Evolutionary conservation across 768 basidiomycete species (phyloP), one percentile per base, ranked within the genome.

Genomic region (Psilocybe subaeruginosa): DNA sequence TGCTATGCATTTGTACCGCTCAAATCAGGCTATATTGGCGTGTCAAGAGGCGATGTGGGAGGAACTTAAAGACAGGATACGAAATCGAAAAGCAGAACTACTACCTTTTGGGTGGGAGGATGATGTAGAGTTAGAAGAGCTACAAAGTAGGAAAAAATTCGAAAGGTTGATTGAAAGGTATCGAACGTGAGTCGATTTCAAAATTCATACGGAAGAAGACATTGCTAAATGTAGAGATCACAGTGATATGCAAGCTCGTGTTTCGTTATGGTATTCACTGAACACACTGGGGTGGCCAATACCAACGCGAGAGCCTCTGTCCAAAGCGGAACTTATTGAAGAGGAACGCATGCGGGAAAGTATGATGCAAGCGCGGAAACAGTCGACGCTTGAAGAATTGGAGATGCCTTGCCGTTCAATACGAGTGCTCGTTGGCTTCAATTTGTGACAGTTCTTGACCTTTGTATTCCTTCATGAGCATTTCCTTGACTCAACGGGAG

Each of bases 31-130:
- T 17, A 85, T 91, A 7, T 70, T 89, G 11, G 87, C 86, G 11
- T 88, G 86, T 64, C 83, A 87, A 70, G 89, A 90, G 68, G 83
- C 87, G 30, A 89, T 91, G 87, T 91, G 89, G 88, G 89, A 90
- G 62, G 88, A 89, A 57, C 77, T 91, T 52, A 82, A 82, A 64
- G 83, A 87, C 62, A 80, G 84, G 62, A 78, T 88, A 71, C 77
- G 85, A 54, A 88, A 88, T 65, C 76, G 81, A 56, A 81, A 78
- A 49, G 77, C 79, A 5, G 81, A 85, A 60, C 72, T 90, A 29
- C 70, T 74, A 57, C 80, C 79, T 14, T 80, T 85, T 67, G 89
- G 89, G n/a, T 91, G 89, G 89, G 86, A 89, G 33, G 86, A 82
- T 63, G 87, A 88, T 60, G 81, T 84, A 54, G 86, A 89, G 64